Conservation (phyloP, 75 land plant species). For the Pinus taeda region DNA sequence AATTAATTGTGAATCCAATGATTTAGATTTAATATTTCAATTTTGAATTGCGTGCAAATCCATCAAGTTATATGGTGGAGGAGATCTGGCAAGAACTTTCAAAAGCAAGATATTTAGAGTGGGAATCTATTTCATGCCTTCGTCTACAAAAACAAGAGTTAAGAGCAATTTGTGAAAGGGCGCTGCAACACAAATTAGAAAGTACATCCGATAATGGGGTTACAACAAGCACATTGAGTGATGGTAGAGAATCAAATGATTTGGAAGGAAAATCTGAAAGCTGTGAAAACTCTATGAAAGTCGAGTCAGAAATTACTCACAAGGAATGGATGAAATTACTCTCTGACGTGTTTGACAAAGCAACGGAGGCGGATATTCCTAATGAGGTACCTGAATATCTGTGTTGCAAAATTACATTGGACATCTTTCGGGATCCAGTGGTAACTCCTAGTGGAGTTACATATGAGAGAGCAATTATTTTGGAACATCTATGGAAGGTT, state of each 20-base stretch:
- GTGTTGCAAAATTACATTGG: constrained; percentile 85
- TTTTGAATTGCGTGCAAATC: too few species aligned
- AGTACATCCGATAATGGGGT: constrained; percentile 3
- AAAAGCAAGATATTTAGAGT: constrained; percentile 69
- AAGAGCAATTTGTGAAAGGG: constrained; percentile 44
- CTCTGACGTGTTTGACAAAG: constrained; percentile 60
- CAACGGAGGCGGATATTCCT: constrained; percentile 67
- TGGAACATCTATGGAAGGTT: constrained; percentile 14
- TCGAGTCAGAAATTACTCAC: constrained; percentile 15
- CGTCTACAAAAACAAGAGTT: constrained; percentile 58
- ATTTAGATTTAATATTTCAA: too few species aligned
- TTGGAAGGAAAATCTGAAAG: constrained; percentile 3
- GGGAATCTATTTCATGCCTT: constrained; percentile 56
- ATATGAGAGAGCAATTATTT: constrained; percentile 73
- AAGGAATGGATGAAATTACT: constrained; percentile 32
- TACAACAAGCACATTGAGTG: neutral
- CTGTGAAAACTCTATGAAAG: neutral
- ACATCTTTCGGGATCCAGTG: constrained; percentile 86
- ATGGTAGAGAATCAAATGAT: neutral
- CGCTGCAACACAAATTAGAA: constrained; percentile 26
- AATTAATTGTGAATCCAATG: too few species aligned
- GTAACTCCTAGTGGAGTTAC: constrained; percentile 87
- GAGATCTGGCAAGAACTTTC: constrained; percentile 89
- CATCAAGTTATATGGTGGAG: constrained; percentile 72
- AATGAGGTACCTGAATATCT: constrained; percentile 85